Evolutionary conservation across 1,284 basidiomycete genomes (phyloP).

Genomic region (Ganoderma boninense): DNA sequence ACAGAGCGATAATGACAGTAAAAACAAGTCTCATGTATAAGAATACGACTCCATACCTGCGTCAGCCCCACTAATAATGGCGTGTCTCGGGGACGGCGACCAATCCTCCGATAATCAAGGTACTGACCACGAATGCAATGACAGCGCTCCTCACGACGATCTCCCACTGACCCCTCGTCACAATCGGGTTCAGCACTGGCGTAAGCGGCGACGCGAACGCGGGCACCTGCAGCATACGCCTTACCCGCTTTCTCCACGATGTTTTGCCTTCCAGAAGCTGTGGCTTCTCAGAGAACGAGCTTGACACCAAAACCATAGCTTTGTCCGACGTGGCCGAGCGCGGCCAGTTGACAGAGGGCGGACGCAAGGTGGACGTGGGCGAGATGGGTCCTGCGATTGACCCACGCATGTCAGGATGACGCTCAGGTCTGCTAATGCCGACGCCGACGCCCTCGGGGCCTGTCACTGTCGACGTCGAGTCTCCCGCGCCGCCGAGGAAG

Average conservation of each 20-base stretch:
- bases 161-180: conserved; percentile 83
- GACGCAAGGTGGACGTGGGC: conserved; percentile 29
- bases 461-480: conserved; percentile 7
- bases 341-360: conserved; percentile 22
- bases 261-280: conserved; percentile 6
- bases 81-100: conserved; percentile 41
- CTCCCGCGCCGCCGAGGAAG: conserved; percentile 23
- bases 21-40: conserved; percentile 1
- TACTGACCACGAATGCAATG: conserved; percentile 43
- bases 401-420: not conserved
- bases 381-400: conserved; percentile 22
- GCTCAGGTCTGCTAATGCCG: not conserved
- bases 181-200: conserved; percentile 70
- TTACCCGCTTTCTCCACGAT: conserved; percentile 48
- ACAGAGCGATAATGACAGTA: not conserved
- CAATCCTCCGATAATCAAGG: conserved; percentile 40
- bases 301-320: conserved; percentile 4
- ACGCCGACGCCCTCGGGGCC: conserved; percentile 2
- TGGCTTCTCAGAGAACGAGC: not conserved
- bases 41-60: not conserved
- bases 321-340: conserved; percentile 23
- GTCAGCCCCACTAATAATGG: not conserved
- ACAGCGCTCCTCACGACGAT: conserved; percentile 56
- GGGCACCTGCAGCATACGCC: conserved; percentile 65
- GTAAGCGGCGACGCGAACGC: conserved; percentile 76